Evolutionary conservation across 2,329 filamentous ascomycete species (phyloP).

Genomic region (Apiospora saccharicola): DNA sequence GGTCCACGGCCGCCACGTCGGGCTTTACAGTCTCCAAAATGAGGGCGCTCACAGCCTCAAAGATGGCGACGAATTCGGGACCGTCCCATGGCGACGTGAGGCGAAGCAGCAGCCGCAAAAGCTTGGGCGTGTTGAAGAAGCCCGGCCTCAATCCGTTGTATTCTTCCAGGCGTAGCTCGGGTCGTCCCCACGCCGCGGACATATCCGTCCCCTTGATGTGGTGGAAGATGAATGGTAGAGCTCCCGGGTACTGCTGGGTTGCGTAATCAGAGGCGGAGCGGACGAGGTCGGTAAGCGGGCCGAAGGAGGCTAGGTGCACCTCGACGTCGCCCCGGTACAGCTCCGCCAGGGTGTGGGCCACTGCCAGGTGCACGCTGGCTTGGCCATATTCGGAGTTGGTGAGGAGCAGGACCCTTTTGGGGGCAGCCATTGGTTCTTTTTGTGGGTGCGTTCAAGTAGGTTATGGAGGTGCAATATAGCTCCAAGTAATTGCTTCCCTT

Average conservation of each 20-base stretch:
- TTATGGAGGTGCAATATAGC: neutral
- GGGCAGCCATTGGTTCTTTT: neutral
- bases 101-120: constrained; percentile 32
- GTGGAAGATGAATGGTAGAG: constrained; percentile 38
- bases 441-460: neutral
- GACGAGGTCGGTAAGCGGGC: constrained; percentile 42
- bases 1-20: constrained; percentile 51
- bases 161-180: constrained; percentile 32
- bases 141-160: constrained; percentile 41
- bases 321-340: neutral
- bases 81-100: constrained; percentile 46
- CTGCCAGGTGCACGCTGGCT: neutral
- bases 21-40: constrained; percentile 49
- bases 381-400: constrained; percentile 25
- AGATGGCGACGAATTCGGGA: constrained; percentile 50
- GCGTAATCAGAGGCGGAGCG: constrained; percentile 32
- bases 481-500: neutral
- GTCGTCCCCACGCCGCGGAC: constrained; percentile 21
- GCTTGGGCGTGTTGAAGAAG: constrained; percentile 43
- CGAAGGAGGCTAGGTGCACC: neutral
- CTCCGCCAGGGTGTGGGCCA: neutral
- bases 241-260: neutral
- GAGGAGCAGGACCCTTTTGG: constrained; percentile 22
- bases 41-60: constrained; percentile 43
- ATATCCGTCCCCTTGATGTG: constrained; percentile 33